Evolutionary conservation across 164 flowering plant species (phyloP).

Genomic region (Magnolia sinica): DNA sequence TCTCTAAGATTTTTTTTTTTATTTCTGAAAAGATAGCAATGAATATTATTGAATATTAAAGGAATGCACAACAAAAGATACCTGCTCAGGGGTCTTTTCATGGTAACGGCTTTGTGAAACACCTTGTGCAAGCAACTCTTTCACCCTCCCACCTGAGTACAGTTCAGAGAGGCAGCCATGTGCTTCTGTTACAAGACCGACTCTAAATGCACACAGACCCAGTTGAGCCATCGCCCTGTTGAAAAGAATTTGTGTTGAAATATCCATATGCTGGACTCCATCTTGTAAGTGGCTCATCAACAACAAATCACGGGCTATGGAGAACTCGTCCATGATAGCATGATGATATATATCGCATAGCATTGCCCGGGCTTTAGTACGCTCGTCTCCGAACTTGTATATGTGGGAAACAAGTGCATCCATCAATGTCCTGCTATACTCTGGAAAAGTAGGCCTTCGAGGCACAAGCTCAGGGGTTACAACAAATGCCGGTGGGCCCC

Average conservation of each 20-base stretch:
- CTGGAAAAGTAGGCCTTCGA: conserved; percentile 48
- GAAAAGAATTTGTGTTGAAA: conserved; percentile 80
- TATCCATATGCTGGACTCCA: conserved; percentile 76
- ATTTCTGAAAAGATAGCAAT: too few relatives aligned
- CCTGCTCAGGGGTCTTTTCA: conserved; percentile 98
- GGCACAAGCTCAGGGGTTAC: conserved; percentile 72
- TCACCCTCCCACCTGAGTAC: conserved; percentile 89
- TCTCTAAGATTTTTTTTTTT: too few relatives aligned
- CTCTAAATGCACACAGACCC: conserved; percentile 83
- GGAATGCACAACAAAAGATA: conserved; percentile 10
- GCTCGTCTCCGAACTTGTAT: conserved; percentile 83
- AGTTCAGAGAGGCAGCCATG: conserved; percentile 87
- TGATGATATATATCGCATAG: conserved; percentile 95
- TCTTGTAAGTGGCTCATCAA: conserved; percentile 97
- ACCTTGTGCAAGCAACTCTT: conserved; percentile 94
- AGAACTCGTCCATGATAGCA: conserved; percentile 75
- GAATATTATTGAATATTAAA: too few relatives aligned
- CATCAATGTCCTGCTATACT: conserved; percentile 35
- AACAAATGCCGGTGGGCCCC: conserved; percentile 69
- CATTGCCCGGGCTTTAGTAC: conserved; percentile 97
- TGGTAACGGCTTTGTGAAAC: conserved; percentile 86
- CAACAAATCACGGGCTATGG: conserved; percentile 70
- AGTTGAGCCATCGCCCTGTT: conserved; percentile 98
- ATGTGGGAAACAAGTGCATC: conserved; percentile 74
- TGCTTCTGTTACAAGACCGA: conserved; percentile 60